phyloP scores from a whole-genome alignment of 2,329 filamentous ascomycete species.

The Penicillium sclerotigenum region DNA sequence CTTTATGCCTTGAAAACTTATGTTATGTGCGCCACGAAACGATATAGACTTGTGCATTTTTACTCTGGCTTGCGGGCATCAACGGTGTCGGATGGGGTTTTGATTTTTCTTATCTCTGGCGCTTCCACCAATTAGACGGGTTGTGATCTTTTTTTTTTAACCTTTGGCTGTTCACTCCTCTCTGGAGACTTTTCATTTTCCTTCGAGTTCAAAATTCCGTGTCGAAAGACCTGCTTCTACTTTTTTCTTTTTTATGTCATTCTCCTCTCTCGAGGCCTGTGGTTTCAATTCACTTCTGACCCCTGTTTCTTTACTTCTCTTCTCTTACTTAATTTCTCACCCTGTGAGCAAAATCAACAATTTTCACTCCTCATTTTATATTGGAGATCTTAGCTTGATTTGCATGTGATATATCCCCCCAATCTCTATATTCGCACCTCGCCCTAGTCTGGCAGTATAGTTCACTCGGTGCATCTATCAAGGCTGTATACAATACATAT shows the following conservation, averaged over 20 bases:
- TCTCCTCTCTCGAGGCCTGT: slow-evolving; percentile 24
- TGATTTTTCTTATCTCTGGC: slow-evolving; percentile 18
- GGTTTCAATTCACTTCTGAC: slow-evolving; percentile 19
- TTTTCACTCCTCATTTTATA: not conserved
- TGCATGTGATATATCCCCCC: slow-evolving; percentile 4
- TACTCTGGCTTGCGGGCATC: slow-evolving; percentile 36
- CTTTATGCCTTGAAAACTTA: slow-evolving; percentile 14
- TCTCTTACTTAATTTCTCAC: slow-evolving; percentile 18
- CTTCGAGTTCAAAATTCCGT: slow-evolving; percentile 20
- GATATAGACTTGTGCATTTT: slow-evolving; percentile 43
- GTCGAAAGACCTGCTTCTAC: slow-evolving; percentile 6
- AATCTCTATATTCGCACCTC: not conserved
- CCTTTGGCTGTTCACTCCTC: slow-evolving; percentile 12
- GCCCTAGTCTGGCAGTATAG: too few relatives aligned
- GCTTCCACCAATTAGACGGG: slow-evolving; percentile 24
- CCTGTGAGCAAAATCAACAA: slow-evolving; percentile 16
- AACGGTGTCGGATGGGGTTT: slow-evolving; percentile 35
- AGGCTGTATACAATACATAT: not conserved
- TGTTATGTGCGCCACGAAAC: slow-evolving; percentile 39
- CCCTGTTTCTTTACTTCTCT: slow-evolving; percentile 9
- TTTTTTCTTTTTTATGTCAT: slow-evolving; percentile 12
- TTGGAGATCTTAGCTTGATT: not conserved
- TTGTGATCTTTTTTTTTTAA: slow-evolving; percentile 10
- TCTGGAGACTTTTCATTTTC: slow-evolving; percentile 2
- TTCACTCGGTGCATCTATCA: not conserved